These are phyloP conservation scores for Mycena capillaripes DNA, from an alignment of 768 basidiomycete species.

Conservation along the genomic window DNA sequence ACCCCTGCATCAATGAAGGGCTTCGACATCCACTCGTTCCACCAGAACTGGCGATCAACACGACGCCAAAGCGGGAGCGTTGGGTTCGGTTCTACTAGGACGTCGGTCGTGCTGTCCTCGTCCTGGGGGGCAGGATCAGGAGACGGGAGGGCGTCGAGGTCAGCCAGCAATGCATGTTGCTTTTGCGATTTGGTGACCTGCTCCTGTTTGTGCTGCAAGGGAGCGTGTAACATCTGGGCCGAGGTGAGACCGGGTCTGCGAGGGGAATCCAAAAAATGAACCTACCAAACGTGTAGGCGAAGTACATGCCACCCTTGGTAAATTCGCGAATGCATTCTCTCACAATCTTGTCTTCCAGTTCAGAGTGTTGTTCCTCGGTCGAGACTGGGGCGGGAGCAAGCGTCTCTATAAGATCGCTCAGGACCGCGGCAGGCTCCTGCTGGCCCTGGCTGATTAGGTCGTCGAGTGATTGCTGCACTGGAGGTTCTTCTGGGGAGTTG, in stretches of 20 bases:
- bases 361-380: conserved; percentile 75
- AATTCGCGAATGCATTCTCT: conserved; percentile 84
- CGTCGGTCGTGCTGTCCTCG: conserved; percentile 58
- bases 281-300: conserved; percentile 87
- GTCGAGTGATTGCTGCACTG: conserved; percentile 55
- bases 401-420: conserved; percentile 70
- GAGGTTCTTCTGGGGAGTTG: conserved; percentile 11
- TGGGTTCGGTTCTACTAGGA: conserved; percentile 79
- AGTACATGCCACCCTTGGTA: conserved; percentile 91
- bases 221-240: conserved; percentile 84
- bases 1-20: conserved; percentile 92
- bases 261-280: conserved; percentile 6
- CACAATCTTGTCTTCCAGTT: conserved; percentile 88
- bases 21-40: conserved; percentile 92
- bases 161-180: conserved; percentile 70
- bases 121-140: conserved; percentile 41
- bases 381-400: conserved; percentile 75
- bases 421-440: conserved; percentile 64
- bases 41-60: conserved; percentile 94
- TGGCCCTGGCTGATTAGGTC: conserved; percentile 60
- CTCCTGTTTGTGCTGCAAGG: conserved; percentile 84
- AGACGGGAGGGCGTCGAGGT: conserved; percentile 66
- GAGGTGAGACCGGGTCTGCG: conserved; percentile 5
- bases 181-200: conserved; percentile 68
- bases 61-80: conserved; percentile 92